phyloP scores from a whole-genome alignment of 352 stramenopile species.

The Pythium sukuiense region DNA sequence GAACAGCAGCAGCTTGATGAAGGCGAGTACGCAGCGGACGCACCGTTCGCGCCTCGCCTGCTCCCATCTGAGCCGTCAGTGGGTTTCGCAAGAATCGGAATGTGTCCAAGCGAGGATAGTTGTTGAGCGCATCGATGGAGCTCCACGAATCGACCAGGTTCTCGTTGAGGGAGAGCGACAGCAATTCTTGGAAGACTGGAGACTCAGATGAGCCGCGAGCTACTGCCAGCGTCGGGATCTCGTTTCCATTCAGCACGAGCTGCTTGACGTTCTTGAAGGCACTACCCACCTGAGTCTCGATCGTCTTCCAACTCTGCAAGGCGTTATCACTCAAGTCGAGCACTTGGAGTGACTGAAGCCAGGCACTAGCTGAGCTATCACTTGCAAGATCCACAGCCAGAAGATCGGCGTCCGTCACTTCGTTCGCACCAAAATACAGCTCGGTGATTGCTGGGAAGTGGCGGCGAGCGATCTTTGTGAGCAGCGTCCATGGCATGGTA shows the following conservation, averaged over 20 bases:
- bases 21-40: not conserved
- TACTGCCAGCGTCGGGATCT: constrained; percentile 46
- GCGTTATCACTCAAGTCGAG: constrained; percentile 71
- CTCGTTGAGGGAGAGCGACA: constrained; percentile 57
- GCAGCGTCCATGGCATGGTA: constrained; percentile 33
- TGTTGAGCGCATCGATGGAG: constrained; percentile 73
- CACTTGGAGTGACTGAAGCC: constrained; percentile 33
- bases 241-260: constrained; percentile 64
- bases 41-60: constrained; percentile 63
- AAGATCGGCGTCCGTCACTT: constrained; percentile 49
- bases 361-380: not conserved
- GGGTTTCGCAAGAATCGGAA: constrained; percentile 74
- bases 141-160: constrained; percentile 73
- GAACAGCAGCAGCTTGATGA: not conserved
- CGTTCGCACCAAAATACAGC: constrained; percentile 61
- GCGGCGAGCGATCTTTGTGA: constrained; percentile 37
- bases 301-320: constrained; percentile 46
- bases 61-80: constrained; percentile 61
- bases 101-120: constrained; percentile 50
- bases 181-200: constrained; percentile 45
- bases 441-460: constrained; percentile 63
- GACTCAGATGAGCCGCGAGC: not conserved
- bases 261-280: constrained; percentile 52
- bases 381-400: not conserved
- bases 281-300: constrained; percentile 39